A percentile compares a stretch with the other conserved stretches of the same genome.
Conservation (phyloP, 2,329 filamentous ascomycete genomes). For the Cladophialophora psammophila region DNA sequence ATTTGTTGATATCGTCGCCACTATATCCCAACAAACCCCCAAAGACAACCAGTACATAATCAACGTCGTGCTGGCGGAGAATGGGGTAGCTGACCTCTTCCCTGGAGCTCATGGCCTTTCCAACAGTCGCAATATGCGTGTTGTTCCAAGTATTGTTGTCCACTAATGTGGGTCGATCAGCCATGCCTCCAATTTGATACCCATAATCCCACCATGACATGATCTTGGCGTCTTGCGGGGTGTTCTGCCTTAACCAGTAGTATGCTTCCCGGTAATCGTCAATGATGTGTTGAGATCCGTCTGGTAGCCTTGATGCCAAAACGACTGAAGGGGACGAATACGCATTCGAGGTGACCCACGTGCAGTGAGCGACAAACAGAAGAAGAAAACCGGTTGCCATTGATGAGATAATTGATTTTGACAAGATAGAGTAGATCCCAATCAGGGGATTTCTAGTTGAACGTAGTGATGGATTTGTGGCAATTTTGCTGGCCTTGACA, state of each 20-base stretch:
- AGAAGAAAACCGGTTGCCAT: constrained; percentile 80
- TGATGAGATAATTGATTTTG: constrained; percentile 78
- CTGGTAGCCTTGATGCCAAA: constrained; percentile 86
- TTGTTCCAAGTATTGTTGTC: constrained; percentile 99
- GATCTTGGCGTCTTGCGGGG: constrained; percentile 90
- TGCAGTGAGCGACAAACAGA: constrained; percentile 96
- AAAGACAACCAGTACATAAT: constrained; percentile 98
- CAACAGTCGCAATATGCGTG: constrained; percentile 98
- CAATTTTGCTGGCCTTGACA: constrained; percentile 59
- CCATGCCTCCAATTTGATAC: constrained; percentile 99
- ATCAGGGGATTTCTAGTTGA: constrained; percentile 76
- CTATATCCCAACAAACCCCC: constrained; percentile 96
- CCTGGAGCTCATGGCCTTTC: constrained; percentile 96
- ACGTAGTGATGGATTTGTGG: constrained; percentile 68
- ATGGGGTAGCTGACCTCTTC: constrained; percentile 99
- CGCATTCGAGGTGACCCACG: constrained; percentile 98
- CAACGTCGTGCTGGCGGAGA: constrained; percentile 97
- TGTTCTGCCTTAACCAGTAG: constrained; percentile 99
- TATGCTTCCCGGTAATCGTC: constrained; percentile 99
- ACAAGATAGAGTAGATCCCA: constrained; percentile 81
- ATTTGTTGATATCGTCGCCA: constrained; percentile 99
- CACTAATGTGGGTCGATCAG: constrained; percentile 92
- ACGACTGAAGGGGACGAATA: constrained; percentile 99
- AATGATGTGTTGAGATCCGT: constrained; percentile 97
- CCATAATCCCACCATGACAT: constrained; percentile 99